Conservation (phyloP, 2,329 filamentous ascomycete genomes). For the Cladobotryum protrusum region DNA sequence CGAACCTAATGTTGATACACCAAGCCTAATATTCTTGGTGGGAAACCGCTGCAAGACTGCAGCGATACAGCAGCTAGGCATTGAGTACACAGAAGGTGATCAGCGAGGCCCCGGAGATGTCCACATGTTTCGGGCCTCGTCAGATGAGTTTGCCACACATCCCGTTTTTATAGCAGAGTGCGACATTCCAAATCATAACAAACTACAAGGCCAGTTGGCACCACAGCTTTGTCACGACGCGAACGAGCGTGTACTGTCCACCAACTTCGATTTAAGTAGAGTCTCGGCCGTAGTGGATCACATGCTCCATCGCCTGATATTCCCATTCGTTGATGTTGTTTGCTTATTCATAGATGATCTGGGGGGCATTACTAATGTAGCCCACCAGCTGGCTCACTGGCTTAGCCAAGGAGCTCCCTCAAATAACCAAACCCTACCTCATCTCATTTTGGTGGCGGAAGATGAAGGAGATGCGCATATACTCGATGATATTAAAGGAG, state of each 20-base stretch:
- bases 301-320: conserved; percentile 4
- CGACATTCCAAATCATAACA: background rate
- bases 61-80: background rate
- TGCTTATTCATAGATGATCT: conserved; percentile 16
- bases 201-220: background rate
- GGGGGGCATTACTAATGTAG: conserved; percentile 11
- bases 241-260: background rate
- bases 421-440: background rate
- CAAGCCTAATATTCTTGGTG: conserved; percentile 1
- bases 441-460: conserved; percentile 2
- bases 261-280: background rate
- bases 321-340: conserved; percentile 14
- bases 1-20: background rate
- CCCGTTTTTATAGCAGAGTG: conserved; percentile 1
- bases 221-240: conserved; percentile 2
- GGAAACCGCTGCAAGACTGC: conserved; percentile 1
- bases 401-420: conserved; percentile 11
- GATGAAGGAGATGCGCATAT: background rate
- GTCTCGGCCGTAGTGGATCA: background rate
- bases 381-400: conserved; percentile 9
- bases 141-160: background rate
- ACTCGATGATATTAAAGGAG: background rate
- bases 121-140: background rate
- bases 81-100: background rate
- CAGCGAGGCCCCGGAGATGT: background rate